Evolutionary conservation across 2,329 filamentous ascomycete species (phyloP), one percentile per base, ranked within the genome.

Genomic region (Fusarium protoensiforme): DNA sequence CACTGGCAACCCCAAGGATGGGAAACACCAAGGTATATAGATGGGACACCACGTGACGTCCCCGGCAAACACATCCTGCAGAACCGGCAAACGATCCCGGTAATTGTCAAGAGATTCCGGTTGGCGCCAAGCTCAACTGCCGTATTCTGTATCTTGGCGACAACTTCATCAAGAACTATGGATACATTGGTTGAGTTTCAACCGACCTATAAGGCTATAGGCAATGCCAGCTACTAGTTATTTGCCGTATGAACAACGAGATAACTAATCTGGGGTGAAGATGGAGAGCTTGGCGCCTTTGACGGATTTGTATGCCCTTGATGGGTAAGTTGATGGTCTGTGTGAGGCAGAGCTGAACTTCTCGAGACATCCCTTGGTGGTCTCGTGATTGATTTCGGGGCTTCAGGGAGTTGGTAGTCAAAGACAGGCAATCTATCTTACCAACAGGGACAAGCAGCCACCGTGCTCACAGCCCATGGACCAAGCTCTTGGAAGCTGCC

Each of bases 21-120:
- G 13, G 48, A n/a, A 53, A 33, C 14, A 1, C 7, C 27, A 53
- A 22, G 35, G 48, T 31, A 31, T 31, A 31, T 22, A 20, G 48
- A 22, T 31, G 1, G 48, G 4, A 11, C 11, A 27, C 18, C 48
- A 53, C 48, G 48, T 53, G 48, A 53, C 18, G 31, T 31, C 27
- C n/a, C 48, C n/a, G 7, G 48, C 33, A n/a, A 51, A 1, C 18
- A 51, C 24, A 8, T n/a, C 24, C 16, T 51, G 24, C 29, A 7
- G 46, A 51, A 51, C 24, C 46, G 46, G 46, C 46, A 51, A n/a
- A 24, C 24, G 16, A 51, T 51, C 29, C 46, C 48, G 27, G 48
- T 10, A 31, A 14, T 1, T n/a, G 29, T 20, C 48, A 33, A 53
- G 48, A 33, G 18, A 53, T 33, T 53, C 48, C 48, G 48, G 11